Evolutionary conservation across 306 rosid species (phyloP).

Genomic region (Styphnolobium japonicum): DNA sequence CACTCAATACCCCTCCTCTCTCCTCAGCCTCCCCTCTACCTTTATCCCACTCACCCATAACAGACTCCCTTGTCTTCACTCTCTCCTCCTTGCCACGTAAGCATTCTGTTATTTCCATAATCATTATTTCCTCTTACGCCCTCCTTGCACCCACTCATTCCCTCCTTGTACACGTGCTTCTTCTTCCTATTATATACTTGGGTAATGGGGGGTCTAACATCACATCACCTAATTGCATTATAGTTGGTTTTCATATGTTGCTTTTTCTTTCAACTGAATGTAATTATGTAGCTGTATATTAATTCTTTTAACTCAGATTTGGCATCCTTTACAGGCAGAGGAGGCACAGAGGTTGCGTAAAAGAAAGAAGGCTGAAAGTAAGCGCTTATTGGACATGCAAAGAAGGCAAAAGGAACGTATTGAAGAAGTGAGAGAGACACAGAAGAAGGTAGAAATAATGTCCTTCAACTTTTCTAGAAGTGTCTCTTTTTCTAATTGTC

Average conservation of each 20-base stretch:
- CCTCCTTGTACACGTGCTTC: too few species aligned
- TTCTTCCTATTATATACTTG: too few species aligned
- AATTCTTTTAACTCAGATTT: slow-evolving; percentile 6
- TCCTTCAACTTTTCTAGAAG: not conserved
- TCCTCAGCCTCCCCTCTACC: too few species aligned
- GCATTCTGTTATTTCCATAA: too few species aligned
- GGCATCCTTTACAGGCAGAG: slow-evolving; percentile 60
- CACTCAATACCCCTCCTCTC: too few species aligned
- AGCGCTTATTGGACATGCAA: slow-evolving; percentile 69
- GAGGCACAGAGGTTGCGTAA: slow-evolving; percentile 83
- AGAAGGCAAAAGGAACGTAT: slow-evolving; percentile 84
- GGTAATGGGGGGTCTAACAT: too few species aligned
- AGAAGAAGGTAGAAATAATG: slow-evolving; percentile 70
- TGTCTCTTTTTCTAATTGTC: not conserved
- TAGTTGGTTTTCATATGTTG: not conserved
- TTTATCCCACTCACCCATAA: too few species aligned
- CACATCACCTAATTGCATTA: not conserved
- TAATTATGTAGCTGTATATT: not conserved
- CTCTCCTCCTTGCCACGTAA: too few species aligned
- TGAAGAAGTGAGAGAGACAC: slow-evolving; percentile 91
- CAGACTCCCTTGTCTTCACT: too few species aligned
- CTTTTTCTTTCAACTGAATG: not conserved
- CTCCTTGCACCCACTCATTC: too few species aligned
- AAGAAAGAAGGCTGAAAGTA: slow-evolving; percentile 72
- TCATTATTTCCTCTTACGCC: too few species aligned